Percentiles rank a stretch among this genome's conserved stretches.
phyloP scores from a whole-genome alignment of 75 land plant species.

The Larix kaempferi region DNA sequence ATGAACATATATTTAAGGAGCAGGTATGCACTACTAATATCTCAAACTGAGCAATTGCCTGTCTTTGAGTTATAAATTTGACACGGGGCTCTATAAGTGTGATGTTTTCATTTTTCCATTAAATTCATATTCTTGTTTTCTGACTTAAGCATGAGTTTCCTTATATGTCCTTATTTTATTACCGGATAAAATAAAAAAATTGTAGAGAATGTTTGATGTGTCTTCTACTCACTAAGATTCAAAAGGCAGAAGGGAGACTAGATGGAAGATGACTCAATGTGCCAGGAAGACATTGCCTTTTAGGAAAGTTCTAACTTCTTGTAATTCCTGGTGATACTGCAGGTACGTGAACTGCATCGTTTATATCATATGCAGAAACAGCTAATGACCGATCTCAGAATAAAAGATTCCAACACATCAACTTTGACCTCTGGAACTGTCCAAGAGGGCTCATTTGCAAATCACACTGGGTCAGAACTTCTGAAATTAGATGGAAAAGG shows the following conservation, averaged over 20 bases:
- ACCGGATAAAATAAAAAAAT: neutral
- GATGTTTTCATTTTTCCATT: neutral
- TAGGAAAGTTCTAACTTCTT: neutral
- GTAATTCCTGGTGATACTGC: neutral
- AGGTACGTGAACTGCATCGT: constrained; percentile 74
- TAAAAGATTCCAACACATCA: constrained; percentile 14
- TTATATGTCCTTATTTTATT: neutral
- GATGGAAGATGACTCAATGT: neutral
- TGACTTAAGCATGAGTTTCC: neutral
- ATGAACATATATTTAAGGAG: constrained; percentile 58
- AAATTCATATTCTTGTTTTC: neutral
- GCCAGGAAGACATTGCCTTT: neutral
- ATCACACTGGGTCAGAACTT: neutral
- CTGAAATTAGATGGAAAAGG: constrained; percentile 1
- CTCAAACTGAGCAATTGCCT: neutral
- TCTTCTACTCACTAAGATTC: neutral
- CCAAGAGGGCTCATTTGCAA: constrained; percentile 4
- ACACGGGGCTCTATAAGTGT: neutral
- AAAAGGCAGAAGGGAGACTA: neutral
- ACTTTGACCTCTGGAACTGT: constrained; percentile 12
- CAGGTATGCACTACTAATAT: constrained; percentile 39
- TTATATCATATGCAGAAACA: constrained; percentile 54
- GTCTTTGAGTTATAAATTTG: neutral
- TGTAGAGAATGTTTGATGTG: neutral
- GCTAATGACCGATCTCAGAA: constrained; percentile 54